These are phyloP conservation scores for Lichtheimia hyalospora DNA, from an alignment of 371 early-diverging fungal species.

Conservation along the genomic window DNA sequence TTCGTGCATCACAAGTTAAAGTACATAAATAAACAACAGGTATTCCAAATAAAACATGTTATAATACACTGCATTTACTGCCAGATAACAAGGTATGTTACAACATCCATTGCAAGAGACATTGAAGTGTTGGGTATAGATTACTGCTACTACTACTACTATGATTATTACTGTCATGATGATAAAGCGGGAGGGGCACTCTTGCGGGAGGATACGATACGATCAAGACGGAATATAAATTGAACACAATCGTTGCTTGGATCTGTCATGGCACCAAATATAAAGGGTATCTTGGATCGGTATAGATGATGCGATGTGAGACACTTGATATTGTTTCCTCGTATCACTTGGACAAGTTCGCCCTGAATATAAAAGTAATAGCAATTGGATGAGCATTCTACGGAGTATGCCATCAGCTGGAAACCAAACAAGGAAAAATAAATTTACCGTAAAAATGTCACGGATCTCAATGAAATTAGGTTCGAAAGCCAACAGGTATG, in stretches of 20 bases:
- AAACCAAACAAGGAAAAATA: no score
- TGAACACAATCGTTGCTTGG: slow-evolving; percentile 19
- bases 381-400: background rate
- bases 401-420: background rate
- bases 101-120: no score
- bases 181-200: no score
- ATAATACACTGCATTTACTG: no score
- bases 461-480: slow-evolving; percentile 28
- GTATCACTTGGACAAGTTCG: slow-evolving; percentile 55
- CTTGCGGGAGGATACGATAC: background rate
- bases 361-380: slow-evolving; percentile 32
- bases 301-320: slow-evolving; percentile 29
- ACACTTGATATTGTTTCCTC: slow-evolving; percentile 48
- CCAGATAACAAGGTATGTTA: no score
- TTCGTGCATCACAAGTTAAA: no score
- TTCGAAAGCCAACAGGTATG: slow-evolving; percentile 31
- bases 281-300: slow-evolving; percentile 6
- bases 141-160: no score
- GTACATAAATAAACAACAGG: no score
- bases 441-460: slow-evolving; percentile 19
- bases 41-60: no score
- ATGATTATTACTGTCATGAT: no score
- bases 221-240: slow-evolving; percentile 18
- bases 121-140: no score
- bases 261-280: slow-evolving; percentile 30